Evolutionary conservation across 768 basidiomycete genomes (phyloP), one percentile per base, ranked within the genome.

Genomic region (Mycena latifolia): DNA sequence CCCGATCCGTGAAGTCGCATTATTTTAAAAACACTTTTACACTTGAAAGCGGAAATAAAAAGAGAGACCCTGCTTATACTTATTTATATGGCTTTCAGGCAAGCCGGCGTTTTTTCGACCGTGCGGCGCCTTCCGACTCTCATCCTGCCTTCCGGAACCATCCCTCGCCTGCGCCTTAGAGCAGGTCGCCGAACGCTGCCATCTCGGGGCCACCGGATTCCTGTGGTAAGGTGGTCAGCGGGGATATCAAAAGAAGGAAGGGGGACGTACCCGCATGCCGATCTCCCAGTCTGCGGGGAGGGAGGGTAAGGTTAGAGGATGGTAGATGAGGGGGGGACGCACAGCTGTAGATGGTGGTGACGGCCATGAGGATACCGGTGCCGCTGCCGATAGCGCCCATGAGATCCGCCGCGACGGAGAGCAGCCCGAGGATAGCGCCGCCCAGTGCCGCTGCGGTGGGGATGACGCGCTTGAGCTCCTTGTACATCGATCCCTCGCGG

Each of bases 401-500:
- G 66, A 99, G 79, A 75, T 99, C 97, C 4, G 98, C 96, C 14
- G 89, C 85, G 58, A 99, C 96, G 11, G 92, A 93, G 31, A 98
- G 82, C 15, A 98, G 81, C 29, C 96, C 97, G 15, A 98, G 91
- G 64, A 96, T 94, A n/a, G 96, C 98, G 39, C 97, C 97, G 47
- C 98, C 97, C 68, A 98, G 94, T 0, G 96, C 95, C 25, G 97
- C 98, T 15, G 98, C 97, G 24, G 96, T 98, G 2, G 98, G 98
- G 69, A 99, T 98, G 67, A 99, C 92, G 47, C 95, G 88, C 85
- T 98, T 99, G 66, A 99, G 88, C 77, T 99, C 98, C 83, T 98
- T 99, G 86, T 99, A 99, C 94, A 99, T 97, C 33, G 92, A 95
- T 18, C 93, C 95, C 77, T 99, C 98, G 71, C 96, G 92, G 78